Percentiles rank a stretch among this genome's conserved stretches.
Conservation (phyloP, 768 basidiomycete species). For the Mycena sanguinolenta region DNA sequence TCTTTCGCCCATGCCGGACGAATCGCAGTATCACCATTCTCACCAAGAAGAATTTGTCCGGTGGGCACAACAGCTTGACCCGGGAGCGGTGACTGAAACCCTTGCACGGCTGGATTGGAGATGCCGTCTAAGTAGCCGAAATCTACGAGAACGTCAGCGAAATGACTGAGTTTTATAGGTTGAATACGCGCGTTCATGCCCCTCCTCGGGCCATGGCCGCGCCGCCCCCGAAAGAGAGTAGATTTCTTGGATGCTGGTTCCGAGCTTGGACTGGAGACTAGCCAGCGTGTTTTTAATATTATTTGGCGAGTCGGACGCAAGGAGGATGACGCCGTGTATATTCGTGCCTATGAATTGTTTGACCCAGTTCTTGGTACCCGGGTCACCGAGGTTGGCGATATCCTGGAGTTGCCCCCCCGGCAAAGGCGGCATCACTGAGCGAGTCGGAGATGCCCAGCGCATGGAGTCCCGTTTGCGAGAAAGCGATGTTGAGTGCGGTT, state of each 20-base stretch:
- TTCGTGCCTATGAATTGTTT: constrained; percentile 26
- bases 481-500: constrained; percentile 42
- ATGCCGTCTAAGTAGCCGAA: constrained; percentile 43
- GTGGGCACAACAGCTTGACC: constrained; percentile 32
- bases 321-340: constrained; percentile 39
- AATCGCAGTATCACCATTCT: constrained; percentile 37
- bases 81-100: constrained; percentile 32
- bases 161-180: constrained; percentile 20
- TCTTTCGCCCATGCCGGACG: constrained; percentile 44
- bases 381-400: constrained; percentile 30
- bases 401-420: constrained; percentile 30
- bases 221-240: constrained; percentile 36
- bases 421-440: constrained; percentile 31
- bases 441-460: constrained; percentile 31
- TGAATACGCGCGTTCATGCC: constrained; percentile 47
- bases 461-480: constrained; percentile 36
- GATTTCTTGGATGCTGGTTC: constrained; percentile 27
- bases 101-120: constrained; percentile 34
- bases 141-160: constrained; percentile 13
- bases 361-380: constrained; percentile 34
- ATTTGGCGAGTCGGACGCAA: constrained; percentile 34
- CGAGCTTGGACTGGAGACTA: constrained; percentile 26
- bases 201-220: constrained; percentile 40
- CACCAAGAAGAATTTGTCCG: constrained; percentile 41
- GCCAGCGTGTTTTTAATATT: constrained; percentile 26